Conservation (phyloP, 345 rosid species). For the Balakata baccata region DNA sequence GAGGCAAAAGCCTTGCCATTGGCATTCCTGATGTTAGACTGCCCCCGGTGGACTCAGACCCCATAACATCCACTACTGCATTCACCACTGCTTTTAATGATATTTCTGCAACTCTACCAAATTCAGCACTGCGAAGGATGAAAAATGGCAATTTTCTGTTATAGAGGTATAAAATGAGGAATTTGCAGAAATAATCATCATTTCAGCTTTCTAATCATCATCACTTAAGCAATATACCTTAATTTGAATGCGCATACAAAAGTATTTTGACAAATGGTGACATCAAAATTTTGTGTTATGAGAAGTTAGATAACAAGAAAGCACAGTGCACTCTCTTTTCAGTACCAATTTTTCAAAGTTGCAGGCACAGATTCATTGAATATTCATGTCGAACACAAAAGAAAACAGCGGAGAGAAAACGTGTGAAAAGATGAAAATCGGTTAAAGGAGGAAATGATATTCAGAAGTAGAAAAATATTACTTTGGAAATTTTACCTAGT, state of each 20-base stretch:
- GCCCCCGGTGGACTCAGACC: slow-evolving; percentile 39
- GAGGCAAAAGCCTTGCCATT: slow-evolving; percentile 73
- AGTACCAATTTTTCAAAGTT: not conserved
- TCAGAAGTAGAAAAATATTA: no score
- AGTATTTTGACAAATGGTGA: not conserved
- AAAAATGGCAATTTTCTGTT: not conserved
- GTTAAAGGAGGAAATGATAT: no score
- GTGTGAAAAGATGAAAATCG: no score
- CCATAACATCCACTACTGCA: slow-evolving; percentile 56
- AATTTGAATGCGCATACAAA: not conserved
- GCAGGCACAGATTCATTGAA: not conserved
- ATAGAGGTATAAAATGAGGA: not conserved
- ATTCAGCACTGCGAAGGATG: slow-evolving; percentile 64
- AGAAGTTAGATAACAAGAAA: not conserved
- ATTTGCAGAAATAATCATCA: not conserved
- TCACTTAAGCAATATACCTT: not conserved
- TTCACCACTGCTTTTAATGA: slow-evolving; percentile 55
- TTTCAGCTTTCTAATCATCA: not conserved
- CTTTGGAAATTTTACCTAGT: not conserved
- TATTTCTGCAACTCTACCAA: slow-evolving; percentile 48
- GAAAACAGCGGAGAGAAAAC: not conserved
- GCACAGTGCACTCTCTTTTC: not conserved
- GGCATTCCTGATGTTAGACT: slow-evolving; percentile 52
- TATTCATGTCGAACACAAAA: not conserved
- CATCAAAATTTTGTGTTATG: not conserved